Evolutionary conservation across 2,329 filamentous ascomycete genomes (phyloP), one percentile per base, ranked within the genome.

Genomic region (Chrysoporthe puriensis): DNA sequence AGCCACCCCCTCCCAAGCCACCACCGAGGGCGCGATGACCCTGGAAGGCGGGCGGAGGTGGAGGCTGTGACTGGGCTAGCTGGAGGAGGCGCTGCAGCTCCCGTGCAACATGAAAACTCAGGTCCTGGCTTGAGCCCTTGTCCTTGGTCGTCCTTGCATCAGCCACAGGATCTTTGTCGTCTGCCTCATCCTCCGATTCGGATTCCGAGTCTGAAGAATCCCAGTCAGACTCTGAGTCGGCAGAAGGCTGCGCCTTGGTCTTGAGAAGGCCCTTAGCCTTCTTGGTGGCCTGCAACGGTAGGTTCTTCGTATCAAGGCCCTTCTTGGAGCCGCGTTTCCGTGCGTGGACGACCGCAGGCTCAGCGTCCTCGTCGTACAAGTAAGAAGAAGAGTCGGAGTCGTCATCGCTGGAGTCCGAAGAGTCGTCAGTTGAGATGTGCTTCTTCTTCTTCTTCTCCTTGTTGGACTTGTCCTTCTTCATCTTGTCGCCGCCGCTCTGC

Each of bases 391-490:
- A 57, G 18, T 44, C 34, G 16, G 16, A 1, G 18, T 48, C 52
- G 7, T 58, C 43, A 18, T 68, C 63, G 6, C 36, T 59, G 21
- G 48, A 63, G 40, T 43, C 59, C 26, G 63, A 68, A 11, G 63
- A 62, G 36, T 63, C 59, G 44, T 66, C 40, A 16, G 48, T 40
- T 40, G 63, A 21, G 4, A 57, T 34, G 7, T n/a, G 36, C 57
- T 61, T 61, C 48, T 64, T 62, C 21, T 67, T 64, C 62, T 67
- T 64, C 18, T 57, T 64, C 6, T n/a, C 43, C 40, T 62, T 40
- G 18, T 43, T 62, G 5, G 54, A 42, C 40, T 65, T 57, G 32
- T 59, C 63, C n/a, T 66, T 63, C 58, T 43, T 65, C 11, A 8
- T 13, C 6, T 65, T 59, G 50, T 7, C 26, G 14, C 14, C 63